Evolutionary conservation across 2,329 filamentous ascomycete genomes (phyloP).

Genomic region (Fusarium goolgardi): DNA sequence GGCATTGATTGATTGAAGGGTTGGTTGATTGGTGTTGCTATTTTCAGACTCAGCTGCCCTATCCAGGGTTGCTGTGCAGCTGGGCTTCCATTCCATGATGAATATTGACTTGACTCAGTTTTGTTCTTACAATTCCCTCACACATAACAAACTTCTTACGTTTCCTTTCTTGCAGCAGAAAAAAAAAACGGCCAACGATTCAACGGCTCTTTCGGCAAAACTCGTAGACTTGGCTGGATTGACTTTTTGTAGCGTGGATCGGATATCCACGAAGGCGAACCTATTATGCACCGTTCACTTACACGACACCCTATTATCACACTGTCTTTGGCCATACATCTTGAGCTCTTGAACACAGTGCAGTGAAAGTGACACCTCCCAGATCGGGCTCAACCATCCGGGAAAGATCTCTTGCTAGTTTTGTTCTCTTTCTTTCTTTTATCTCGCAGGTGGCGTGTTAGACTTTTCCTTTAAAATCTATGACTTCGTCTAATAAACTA

Average conservation of each 20-base stretch:
- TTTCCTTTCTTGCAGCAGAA: not conserved
- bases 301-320: slow-evolving; percentile 4
- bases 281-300: not conserved
- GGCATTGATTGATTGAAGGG: not conserved
- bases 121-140: not conserved
- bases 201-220: slow-evolving; percentile 25
- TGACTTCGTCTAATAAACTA: not conserved
- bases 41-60: slow-evolving; percentile 23
- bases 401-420: not conserved
- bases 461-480: slow-evolving; percentile 18
- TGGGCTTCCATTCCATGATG: not conserved
- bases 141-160: not conserved
- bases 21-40: slow-evolving; percentile 21
- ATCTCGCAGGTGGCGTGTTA: slow-evolving; percentile 26
- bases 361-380: not conserved
- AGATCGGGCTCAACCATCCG: not conserved
- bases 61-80: slow-evolving; percentile 10
- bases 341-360: slow-evolving; percentile 12
- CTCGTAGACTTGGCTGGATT: slow-evolving; percentile 18
- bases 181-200: slow-evolving; percentile 20
- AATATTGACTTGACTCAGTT: not conserved
- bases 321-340: slow-evolving; percentile 21
- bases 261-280: slow-evolving; percentile 10
- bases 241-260: slow-evolving; percentile 26
- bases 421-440: not conserved